phyloP scores from a whole-genome alignment of 2,329 filamentous ascomycete genomes.

The Nothomitra cinnamomea region DNA sequence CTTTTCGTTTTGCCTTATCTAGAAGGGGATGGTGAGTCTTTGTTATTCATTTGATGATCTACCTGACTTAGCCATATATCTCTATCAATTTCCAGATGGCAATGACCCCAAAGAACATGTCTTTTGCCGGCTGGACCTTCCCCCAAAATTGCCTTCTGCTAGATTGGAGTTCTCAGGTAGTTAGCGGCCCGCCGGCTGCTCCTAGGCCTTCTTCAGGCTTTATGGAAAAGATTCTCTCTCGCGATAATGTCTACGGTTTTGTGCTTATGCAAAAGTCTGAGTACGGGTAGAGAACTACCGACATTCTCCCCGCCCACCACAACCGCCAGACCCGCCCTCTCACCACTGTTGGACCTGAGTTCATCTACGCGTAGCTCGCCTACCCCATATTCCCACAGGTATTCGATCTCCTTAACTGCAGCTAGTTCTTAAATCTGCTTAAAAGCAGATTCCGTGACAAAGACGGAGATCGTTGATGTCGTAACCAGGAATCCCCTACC shows the following conservation, averaged over 20 bases:
- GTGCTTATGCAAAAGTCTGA: conserved; percentile 1
- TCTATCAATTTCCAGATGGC: neutral
- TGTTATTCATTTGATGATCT: neutral
- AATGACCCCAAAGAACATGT: neutral
- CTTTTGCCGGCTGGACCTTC: conserved; percentile 2
- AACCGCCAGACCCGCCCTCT: neutral
- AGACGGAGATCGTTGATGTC: neutral
- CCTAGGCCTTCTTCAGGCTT: neutral
- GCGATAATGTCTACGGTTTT: neutral
- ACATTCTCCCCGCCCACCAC: conserved; percentile 1
- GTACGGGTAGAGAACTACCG: neutral
- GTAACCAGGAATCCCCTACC: neutral
- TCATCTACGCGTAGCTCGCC: neutral
- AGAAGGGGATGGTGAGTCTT: neutral
- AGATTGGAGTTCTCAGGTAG: conserved; percentile 1
- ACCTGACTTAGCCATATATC: neutral
- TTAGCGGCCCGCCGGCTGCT: neutral
- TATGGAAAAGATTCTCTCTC: neutral
- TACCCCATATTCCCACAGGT: neutral
- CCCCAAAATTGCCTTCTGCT: neutral
- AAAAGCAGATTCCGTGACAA: neutral
- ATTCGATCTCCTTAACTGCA: neutral
- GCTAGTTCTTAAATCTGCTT: neutral
- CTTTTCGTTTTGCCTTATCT: neutral
- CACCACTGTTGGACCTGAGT: neutral